Percentiles rank a stretch among this genome's conserved stretches.
Evolutionary conservation across 495 filamentous ascomycete genomes (phyloP).

Genomic region (Penicillium bialowiezense): DNA sequence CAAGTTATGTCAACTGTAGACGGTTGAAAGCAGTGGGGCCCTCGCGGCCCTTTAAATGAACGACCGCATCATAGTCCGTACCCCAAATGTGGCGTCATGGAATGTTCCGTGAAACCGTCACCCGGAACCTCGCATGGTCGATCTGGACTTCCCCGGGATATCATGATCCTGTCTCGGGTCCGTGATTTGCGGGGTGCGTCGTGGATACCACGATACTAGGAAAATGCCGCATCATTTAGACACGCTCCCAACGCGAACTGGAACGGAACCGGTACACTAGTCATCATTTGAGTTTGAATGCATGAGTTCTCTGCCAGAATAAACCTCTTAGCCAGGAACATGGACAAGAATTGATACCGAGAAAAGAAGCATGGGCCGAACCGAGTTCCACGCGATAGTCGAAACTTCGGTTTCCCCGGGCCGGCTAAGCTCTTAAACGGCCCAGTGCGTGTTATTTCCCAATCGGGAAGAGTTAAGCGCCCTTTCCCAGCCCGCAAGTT

Average conservation of each 20-base stretch:
- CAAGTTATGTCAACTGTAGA: neutral
- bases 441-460: slow-evolving; percentile 7
- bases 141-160: slow-evolving; percentile 13
- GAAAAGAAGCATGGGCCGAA: slow-evolving; percentile 6
- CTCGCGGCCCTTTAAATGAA: slow-evolving; percentile 9
- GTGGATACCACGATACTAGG: neutral
- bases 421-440: slow-evolving; percentile 14
- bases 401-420: neutral
- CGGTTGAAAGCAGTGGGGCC: slow-evolving; percentile 2
- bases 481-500: neutral
- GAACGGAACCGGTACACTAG: too few species aligned
- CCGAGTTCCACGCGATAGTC: neutral
- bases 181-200: slow-evolving; percentile 15
- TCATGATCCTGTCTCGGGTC: slow-evolving; percentile 5
- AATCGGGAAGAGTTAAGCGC: slow-evolving; percentile 13
- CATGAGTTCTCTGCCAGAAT: too few species aligned
- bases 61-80: neutral
- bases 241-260: too few species aligned
- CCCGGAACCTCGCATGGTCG: slow-evolving; percentile 2
- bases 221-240: slow-evolving; percentile 6
- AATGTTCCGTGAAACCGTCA: slow-evolving; percentile 10
- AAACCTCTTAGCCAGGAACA: too few species aligned
- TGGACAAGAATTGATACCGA: neutral
- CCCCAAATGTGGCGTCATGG: slow-evolving; percentile 12
- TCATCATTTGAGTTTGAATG: too few species aligned